Conservation (phyloP, 352 stramenopile species). For the Globisporangium perplexum region DNA sequence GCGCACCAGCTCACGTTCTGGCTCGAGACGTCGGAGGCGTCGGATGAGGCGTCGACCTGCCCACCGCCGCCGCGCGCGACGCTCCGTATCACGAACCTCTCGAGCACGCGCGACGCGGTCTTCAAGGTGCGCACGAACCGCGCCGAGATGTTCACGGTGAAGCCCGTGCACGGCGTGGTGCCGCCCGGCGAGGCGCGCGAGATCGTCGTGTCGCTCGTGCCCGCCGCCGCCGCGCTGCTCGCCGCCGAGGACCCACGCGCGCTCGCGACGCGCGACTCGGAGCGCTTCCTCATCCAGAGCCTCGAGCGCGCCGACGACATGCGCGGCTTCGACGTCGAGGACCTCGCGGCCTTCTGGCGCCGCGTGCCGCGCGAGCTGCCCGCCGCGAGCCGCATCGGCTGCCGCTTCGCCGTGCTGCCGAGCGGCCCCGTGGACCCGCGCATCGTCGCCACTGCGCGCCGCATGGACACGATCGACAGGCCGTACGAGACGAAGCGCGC, state of each 20-base stretch:
- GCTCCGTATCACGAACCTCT: conserved; percentile 59
- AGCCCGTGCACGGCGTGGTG: conserved; percentile 56
- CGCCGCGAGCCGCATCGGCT: conserved; percentile 62
- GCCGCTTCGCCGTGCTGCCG: conserved; percentile 26
- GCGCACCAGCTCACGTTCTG: conserved; percentile 18
- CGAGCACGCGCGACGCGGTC: conserved; percentile 42
- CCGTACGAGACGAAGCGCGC: background rate
- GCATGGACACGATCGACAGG: conserved; percentile 8
- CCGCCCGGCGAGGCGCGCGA: conserved; percentile 24
- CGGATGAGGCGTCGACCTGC: no score
- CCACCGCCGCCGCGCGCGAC: conserved; percentile 3
- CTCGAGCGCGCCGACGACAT: conserved; percentile 40
- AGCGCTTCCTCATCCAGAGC: conserved; percentile 57
- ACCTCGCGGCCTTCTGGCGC: conserved; percentile 49
- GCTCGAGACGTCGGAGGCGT: background rate
- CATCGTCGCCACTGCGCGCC: background rate
- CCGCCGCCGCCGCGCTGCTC: conserved; percentile 23
- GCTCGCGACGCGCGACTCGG: conserved; percentile 27
- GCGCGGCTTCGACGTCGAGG: conserved; percentile 27
- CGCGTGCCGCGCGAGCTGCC: conserved; percentile 43
- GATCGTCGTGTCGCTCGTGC: conserved; percentile 37
- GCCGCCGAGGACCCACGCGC: conserved; percentile 23
- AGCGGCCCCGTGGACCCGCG: background rate
- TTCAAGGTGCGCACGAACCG: conserved; percentile 79
- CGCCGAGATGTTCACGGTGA: conserved; percentile 69